Percentiles rank a stretch among this genome's conserved stretches.
phyloP scores from a whole-genome alignment of 371 early-diverging fungal genomes.

The Syncephalastrum contaminatum region DNA sequence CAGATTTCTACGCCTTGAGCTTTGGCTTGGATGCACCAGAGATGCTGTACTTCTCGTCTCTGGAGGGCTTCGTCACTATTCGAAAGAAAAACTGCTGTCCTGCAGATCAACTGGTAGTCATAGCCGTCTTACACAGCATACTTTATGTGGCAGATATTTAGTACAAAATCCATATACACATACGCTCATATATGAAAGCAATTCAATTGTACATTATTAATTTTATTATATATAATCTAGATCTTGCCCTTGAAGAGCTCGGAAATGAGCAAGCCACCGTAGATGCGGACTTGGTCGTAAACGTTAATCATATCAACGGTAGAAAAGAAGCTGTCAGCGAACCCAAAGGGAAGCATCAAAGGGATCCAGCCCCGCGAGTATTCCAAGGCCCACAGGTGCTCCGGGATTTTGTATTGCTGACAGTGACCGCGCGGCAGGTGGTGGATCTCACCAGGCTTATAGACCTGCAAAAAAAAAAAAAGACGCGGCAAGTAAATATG shows the following conservation, averaged over 20 bases:
- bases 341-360: constrained; percentile 56
- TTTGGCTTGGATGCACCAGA: no score
- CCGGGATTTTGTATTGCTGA: constrained; percentile 57
- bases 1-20: no score
- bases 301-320: constrained; percentile 45
- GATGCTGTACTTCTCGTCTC: no score
- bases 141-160: no score
- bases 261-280: constrained; percentile 24
- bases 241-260: constrained; percentile 46
- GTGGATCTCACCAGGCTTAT: constrained; percentile 51
- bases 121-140: no score
- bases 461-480: constrained; percentile 21
- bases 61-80: no score
- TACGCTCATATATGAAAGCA: no score
- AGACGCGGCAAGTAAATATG: neutral
- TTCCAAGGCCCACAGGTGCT: constrained; percentile 55
- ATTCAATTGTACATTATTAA: no score
- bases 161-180: no score
- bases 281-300: constrained; percentile 35
- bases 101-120: no score
- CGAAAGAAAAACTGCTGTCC: no score
- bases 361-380: constrained; percentile 59
- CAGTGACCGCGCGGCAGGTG: constrained; percentile 42
- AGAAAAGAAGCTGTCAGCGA: constrained; percentile 47
- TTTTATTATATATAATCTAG: constrained; percentile 14